A percentile compares a stretch with the other conserved stretches of the same genome.
Evolutionary conservation across 306 rosid genomes (phyloP).

Genomic region (Corylus americana): DNA sequence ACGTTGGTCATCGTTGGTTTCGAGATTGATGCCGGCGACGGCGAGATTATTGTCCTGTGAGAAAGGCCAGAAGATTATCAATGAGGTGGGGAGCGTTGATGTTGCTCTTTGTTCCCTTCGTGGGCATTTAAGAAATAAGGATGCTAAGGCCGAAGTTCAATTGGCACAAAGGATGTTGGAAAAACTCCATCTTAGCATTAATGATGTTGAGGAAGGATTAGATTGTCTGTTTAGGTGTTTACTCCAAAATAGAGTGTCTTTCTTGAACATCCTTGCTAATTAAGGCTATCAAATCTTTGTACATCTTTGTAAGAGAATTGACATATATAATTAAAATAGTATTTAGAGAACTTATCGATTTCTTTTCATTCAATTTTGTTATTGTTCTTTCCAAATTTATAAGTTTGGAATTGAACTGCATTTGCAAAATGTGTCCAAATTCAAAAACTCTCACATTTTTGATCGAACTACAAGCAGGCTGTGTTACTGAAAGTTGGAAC

Average conservation of each 20-base stretch:
- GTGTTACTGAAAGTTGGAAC: neutral
- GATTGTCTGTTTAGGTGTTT: constrained; percentile 63
- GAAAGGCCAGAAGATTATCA: constrained; percentile 43
- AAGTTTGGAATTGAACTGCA: neutral
- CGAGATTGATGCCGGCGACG: constrained; percentile 42
- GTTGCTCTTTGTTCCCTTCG: constrained; percentile 44
- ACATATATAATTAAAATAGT: neutral
- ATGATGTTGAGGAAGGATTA: constrained; percentile 51
- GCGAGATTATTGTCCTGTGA: constrained; percentile 30
- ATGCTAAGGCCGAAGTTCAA: constrained; percentile 42
- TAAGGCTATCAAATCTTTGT: constrained; percentile 18
- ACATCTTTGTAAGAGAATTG: neutral
- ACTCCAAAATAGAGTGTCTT: constrained; percentile 71
- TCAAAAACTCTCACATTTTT: neutral
- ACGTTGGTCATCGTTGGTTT: constrained; percentile 43
- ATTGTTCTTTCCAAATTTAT: neutral
- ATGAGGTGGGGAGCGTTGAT: constrained; percentile 48
- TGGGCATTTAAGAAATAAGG: constrained; percentile 30
- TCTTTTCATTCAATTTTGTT: neutral
- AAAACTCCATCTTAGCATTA: constrained; percentile 43
- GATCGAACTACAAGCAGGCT: neutral
- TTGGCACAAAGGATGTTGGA: constrained; percentile 45
- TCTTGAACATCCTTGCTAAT: constrained; percentile 61
- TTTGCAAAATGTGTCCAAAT: neutral
- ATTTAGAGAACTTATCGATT: neutral